Evolutionary conservation across 1,284 basidiomycete genomes (phyloP), one percentile per base, ranked within the genome.

Genomic region (Ceraceosorus bombacis): DNA sequence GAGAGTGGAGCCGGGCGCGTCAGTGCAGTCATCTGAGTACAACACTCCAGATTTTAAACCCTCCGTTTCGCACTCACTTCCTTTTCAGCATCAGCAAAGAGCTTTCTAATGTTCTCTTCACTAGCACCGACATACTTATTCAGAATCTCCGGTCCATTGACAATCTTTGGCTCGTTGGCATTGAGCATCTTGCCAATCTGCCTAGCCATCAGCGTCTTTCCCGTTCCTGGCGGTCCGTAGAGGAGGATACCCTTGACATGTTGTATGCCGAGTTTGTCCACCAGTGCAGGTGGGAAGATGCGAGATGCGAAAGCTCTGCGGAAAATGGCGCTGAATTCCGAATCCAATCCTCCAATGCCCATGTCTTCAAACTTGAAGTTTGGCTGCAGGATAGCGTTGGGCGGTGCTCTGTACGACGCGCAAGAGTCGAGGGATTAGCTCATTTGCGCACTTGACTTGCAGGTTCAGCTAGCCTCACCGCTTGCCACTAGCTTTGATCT

Each of bases 321-420:
- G 82, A 99, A 99, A 77, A 99, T 99, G 59, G 90, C 87, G 60
- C 86, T 86, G 76, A 99, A 99, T 77, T 99, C 95, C 6, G 85
- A 82, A 78, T 99, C 95, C 49, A 99, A 82, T 77, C 95, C 95
- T 77, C 95, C 95, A 73, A 99, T 97, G 37, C 95, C 95, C 94
- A 99, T 98, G 78, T 99, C 95, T 77, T 96, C 90, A 69, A 99
- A 99, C 79, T 95, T 97, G 85, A 99, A 99, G 81, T 97, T 97
- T 2, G 95, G 91, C 1, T 92, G 88, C 7, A 99, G 83, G 71
- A 99, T 96, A 0, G 94, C 92, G 77, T 97, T 98, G 10, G 92
- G 85, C 4, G 91, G 86, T 0, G 90, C 85, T 72, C 89, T 90
- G 43, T 10, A 15, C 43, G 10, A 46, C 10, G 43, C n/a, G 12